These are phyloP conservation scores for Neurospora sp. DNA, from an alignment of 495 filamentous ascomycete species.

Conservation along the genomic window DNA sequence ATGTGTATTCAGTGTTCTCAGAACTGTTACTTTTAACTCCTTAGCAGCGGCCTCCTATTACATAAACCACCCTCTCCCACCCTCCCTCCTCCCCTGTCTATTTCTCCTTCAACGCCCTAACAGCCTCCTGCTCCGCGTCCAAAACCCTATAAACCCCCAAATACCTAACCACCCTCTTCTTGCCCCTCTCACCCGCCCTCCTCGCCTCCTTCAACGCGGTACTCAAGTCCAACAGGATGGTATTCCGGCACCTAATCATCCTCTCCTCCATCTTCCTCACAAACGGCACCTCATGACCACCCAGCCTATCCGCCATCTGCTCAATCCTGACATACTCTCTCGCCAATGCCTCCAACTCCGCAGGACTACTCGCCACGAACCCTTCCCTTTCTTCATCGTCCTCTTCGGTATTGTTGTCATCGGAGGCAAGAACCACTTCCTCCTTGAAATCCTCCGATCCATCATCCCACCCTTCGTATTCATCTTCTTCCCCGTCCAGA, in stretches of 20 bases:
- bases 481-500: constrained; percentile 23
- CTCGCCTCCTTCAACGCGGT: constrained; percentile 67
- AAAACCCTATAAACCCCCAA: constrained; percentile 69
- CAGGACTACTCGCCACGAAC: constrained; percentile 29
- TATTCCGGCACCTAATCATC: constrained; percentile 46
- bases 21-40: neutral
- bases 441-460: constrained; percentile 18
- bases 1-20: neutral
- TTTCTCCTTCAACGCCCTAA: constrained; percentile 55
- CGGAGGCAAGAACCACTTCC: constrained; percentile 10
- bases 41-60: neutral
- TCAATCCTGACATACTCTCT: constrained; percentile 32
- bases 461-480: constrained; percentile 24
- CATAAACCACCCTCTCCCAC: neutral
- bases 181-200: constrained; percentile 40
- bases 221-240: constrained; percentile 72
- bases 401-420: constrained; percentile 11
- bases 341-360: constrained; percentile 34
- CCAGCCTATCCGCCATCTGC: constrained; percentile 31
- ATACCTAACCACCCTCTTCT: constrained; percentile 53
- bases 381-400: constrained; percentile 14
- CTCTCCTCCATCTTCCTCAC: constrained; percentile 48
- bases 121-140: constrained; percentile 62
- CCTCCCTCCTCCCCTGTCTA: too few relatives aligned
- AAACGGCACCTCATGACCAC: constrained; percentile 26